Conservation (phyloP, 257 asterid species). For the Phtheirospermum japonicum region DNA sequence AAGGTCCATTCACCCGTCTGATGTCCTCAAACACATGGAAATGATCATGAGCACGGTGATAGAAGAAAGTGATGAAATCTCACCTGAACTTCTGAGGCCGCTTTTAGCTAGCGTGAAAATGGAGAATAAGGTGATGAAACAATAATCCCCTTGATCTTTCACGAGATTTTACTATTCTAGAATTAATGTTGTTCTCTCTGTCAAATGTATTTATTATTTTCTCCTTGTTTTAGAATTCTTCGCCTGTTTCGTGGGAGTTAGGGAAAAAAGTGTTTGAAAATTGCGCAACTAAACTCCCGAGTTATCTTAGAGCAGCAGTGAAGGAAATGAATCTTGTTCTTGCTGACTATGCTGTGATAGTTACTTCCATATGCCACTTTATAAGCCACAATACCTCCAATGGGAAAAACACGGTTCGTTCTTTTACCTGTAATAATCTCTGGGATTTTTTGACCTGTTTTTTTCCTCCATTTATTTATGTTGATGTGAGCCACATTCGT, state of each 20-base stretch:
- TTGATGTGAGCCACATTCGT: constrained; percentile 16
- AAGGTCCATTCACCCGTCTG: constrained; percentile 46
- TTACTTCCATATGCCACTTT: constrained; percentile 35
- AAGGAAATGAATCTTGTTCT: constrained; percentile 37
- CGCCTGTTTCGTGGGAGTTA: constrained; percentile 51
- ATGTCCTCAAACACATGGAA: constrained; percentile 43
- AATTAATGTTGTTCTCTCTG: constrained; percentile 23
- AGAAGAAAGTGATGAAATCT: constrained; percentile 48
- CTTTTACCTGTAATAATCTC: constrained; percentile 19
- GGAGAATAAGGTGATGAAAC: constrained; percentile 43
- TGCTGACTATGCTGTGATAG: constrained; percentile 43
- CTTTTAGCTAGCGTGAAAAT: constrained; percentile 51
- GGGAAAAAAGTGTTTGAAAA: constrained; percentile 50
- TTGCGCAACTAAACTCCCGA: constrained; percentile 41
- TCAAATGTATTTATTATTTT: constrained; percentile 10
- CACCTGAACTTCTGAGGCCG: constrained; percentile 50
- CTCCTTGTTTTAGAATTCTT: constrained; percentile 39
- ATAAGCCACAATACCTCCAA: constrained; percentile 34
- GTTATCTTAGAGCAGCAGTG: constrained; percentile 37
- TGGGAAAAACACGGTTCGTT: constrained; percentile 40
- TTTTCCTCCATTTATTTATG: constrained; percentile 9
- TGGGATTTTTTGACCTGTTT: background rate
- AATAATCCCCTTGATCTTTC: constrained; percentile 11
- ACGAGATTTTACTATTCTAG: constrained; percentile 12
- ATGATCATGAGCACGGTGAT: constrained; percentile 48